Percentiles rank a stretch among this genome's conserved stretches.
These are phyloP conservation scores for Arabidopsis arenosa DNA, from an alignment of 345 rosid species.

Conservation along the genomic window DNA sequence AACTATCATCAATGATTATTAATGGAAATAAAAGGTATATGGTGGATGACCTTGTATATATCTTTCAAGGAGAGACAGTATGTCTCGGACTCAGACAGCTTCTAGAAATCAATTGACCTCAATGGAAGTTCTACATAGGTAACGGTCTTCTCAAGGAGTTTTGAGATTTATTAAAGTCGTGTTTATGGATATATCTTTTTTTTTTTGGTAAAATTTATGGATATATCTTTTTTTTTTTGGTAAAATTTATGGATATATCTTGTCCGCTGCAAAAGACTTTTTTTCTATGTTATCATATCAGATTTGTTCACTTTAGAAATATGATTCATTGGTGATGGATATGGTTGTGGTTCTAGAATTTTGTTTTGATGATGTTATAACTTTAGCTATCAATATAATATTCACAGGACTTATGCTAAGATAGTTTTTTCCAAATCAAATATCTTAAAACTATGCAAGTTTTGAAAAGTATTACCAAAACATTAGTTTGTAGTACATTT, in stretches of 20 bases:
- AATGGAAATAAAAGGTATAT: neutral
- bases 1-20: neutral
- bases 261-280: conserved; percentile 15
- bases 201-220: too few species aligned
- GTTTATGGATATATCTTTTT: neutral
- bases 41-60: neutral
- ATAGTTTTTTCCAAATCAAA: neutral
- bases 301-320: neutral
- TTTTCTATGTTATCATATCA: neutral
- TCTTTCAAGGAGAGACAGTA: neutral
- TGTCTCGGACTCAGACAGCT: conserved; percentile 4
- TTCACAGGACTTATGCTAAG: neutral
- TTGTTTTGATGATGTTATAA: neutral
- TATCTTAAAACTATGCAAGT: neutral
- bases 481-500: too few species aligned
- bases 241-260: neutral
- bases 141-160: conserved; percentile 39
- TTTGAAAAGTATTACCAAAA: neutral
- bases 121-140: conserved; percentile 7
- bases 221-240: neutral
- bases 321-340: neutral
- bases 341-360: neutral
- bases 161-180: neutral
- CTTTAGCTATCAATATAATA: neutral
- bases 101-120: conserved; percentile 22